Evolutionary conservation across 2,329 filamentous ascomycete genomes (phyloP).

Genomic region (Plectosphaerella plurivora): DNA sequence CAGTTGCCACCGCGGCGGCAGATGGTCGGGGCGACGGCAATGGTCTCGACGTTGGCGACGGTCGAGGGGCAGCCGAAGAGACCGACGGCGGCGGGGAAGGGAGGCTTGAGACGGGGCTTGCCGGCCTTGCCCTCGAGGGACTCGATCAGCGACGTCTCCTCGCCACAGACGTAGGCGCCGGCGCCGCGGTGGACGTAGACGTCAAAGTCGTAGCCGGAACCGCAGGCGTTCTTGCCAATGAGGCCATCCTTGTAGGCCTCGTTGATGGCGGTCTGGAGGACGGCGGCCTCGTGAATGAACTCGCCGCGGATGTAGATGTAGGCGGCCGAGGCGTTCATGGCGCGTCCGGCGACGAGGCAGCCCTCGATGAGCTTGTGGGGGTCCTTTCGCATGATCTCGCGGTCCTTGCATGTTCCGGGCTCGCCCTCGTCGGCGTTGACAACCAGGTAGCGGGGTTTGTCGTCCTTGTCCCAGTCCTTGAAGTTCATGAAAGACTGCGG

Average conservation of each 20-base stretch:
- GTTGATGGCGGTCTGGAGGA: conserved; percentile 93
- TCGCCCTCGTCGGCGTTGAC: conserved; percentile 99
- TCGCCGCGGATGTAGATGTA: conserved; percentile 99
- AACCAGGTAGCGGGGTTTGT: conserved; percentile 90
- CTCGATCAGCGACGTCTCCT: conserved; percentile 97
- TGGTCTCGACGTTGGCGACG: conserved; percentile 95
- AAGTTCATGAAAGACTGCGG: conserved; percentile 97
- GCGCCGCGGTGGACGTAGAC: conserved; percentile 95
- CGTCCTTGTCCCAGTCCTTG: conserved; percentile 99
- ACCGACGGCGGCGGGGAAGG: conserved; percentile 95
- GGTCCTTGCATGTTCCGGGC: conserved; percentile 98
- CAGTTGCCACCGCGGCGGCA: conserved; percentile 86
- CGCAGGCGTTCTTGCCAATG: conserved; percentile 98
- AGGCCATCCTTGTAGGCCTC: conserved; percentile 93
- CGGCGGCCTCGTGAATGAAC: conserved; percentile 92
- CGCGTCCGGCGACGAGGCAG: conserved; percentile 89
- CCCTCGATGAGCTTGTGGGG: conserved; percentile 98
- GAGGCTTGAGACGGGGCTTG: conserved; percentile 97
- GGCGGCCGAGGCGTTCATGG: conserved; percentile 97
- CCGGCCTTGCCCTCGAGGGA: conserved; percentile 97
- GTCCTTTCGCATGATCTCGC: conserved; percentile 99
- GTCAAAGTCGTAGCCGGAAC: conserved; percentile 95
- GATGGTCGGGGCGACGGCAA: conserved; percentile 94
- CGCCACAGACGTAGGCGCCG: conserved; percentile 96
- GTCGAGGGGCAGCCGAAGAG: conserved; percentile 97